Percentiles rank a stretch among this genome's conserved stretches.
phyloP scores from a whole-genome alignment of 208 protist genomes.

The Trypanosoma boissoni region DNA sequence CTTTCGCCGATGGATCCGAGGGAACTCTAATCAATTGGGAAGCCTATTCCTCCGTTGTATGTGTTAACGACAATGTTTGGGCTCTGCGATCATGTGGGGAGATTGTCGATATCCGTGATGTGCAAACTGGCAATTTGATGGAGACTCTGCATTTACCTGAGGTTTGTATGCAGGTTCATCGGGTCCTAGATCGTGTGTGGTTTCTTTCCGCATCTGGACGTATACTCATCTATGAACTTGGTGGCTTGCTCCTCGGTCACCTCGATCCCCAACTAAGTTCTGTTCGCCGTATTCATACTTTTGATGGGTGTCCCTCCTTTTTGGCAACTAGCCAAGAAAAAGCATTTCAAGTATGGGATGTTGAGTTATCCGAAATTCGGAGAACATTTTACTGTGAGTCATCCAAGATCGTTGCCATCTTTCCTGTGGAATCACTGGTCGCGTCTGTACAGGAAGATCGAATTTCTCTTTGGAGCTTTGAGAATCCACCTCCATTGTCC shows the following conservation, averaged over 20 bases:
- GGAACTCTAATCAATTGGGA: slow-evolving; percentile 3
- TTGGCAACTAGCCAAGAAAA: slow-evolving; percentile 19
- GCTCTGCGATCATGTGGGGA: slow-evolving; percentile 13
- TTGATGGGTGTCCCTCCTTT: slow-evolving; percentile 14
- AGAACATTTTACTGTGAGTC: slow-evolving; percentile 8
- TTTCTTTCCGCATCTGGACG: slow-evolving; percentile 4
- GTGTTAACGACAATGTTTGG: slow-evolving; percentile 11
- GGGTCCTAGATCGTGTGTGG: slow-evolving; percentile 9
- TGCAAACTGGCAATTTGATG: slow-evolving; percentile 7
- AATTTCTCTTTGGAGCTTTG: slow-evolving; percentile 5
- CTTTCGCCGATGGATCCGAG: slow-evolving; percentile 18
- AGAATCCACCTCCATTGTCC: neutral
- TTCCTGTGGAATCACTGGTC: slow-evolving; percentile 3
- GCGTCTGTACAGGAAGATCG: slow-evolving; percentile 11
- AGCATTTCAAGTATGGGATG: slow-evolving; percentile 18
- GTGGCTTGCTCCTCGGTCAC: slow-evolving; percentile 15
- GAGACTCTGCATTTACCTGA: slow-evolving; percentile 18
- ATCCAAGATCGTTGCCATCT: slow-evolving; percentile 1
- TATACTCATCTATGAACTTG: slow-evolving; percentile 12
- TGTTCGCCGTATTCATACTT: slow-evolving; percentile 1
- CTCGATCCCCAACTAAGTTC: slow-evolving; percentile 1
- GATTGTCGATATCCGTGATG: slow-evolving; percentile 19
- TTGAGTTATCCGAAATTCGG: neutral
- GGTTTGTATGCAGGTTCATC: neutral
- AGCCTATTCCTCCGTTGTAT: slow-evolving; percentile 4